Evolutionary conservation across 192 early-diverging fungal genomes (phyloP).

Genomic region (Coemansia erecta): DNA sequence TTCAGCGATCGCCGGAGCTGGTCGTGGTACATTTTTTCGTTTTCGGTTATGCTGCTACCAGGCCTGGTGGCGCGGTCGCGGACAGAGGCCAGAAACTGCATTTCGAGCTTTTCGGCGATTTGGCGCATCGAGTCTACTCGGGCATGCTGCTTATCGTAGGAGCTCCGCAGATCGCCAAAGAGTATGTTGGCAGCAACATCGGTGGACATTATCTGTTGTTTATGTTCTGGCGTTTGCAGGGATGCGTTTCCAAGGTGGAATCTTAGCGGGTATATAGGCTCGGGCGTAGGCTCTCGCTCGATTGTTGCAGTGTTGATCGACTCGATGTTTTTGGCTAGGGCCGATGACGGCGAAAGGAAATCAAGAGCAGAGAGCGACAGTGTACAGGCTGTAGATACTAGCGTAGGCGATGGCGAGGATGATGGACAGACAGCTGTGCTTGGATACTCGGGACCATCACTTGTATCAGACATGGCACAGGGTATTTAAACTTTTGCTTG

Average conservation of each 20-base stretch:
- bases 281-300: conserved; percentile 6
- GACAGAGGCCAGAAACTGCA: conserved; percentile 38
- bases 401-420: not conserved
- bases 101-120: conserved; percentile 20
- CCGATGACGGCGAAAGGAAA: not conserved
- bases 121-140: conserved; percentile 28
- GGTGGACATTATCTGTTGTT: conserved; percentile 26
- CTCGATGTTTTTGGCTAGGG: conserved; percentile 3
- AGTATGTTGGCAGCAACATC: conserved; percentile 42
- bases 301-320: conserved; percentile 4
- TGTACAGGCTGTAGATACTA: not conserved
- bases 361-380: conserved; percentile 4
- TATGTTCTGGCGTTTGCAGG: not conserved
- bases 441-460: not conserved
- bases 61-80: conserved; percentile 36
- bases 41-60: conserved; percentile 30
- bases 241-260: conserved; percentile 12
- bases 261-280: conserved; percentile 12
- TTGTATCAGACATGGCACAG: not conserved
- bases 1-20: conserved; percentile 28
- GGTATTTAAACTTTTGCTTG: conserved; percentile 3
- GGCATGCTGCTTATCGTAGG: conserved; percentile 35
- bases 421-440: not conserved
- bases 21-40: conserved; percentile 31
- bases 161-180: conserved; percentile 41